phyloP scores from a whole-genome alignment of 1,139 yeast species.

The Yamadazyma siamensis region DNA sequence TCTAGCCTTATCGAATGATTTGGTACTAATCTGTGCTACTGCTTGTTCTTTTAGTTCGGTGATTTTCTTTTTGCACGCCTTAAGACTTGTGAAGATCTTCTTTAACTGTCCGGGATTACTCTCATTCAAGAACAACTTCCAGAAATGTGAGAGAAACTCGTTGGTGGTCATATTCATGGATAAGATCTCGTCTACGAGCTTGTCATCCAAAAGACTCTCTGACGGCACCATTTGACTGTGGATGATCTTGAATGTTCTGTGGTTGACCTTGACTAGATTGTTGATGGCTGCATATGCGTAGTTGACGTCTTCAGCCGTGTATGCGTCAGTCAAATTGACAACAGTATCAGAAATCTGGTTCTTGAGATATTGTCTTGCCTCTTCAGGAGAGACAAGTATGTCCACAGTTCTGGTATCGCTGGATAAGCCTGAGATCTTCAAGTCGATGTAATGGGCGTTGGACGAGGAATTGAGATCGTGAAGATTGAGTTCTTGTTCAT shows the following conservation, averaged over 20 bases:
- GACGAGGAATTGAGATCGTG: constrained; percentile 32
- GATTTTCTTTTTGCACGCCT: constrained; percentile 27
- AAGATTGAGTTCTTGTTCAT: constrained; percentile 21
- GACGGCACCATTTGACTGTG: constrained; percentile 3
- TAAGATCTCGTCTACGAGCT: constrained; percentile 31
- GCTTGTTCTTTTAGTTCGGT: constrained; percentile 18
- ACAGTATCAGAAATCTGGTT: constrained; percentile 16
- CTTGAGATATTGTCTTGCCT: constrained; percentile 25
- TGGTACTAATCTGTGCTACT: constrained; percentile 3
- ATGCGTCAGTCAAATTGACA: constrained; percentile 43
- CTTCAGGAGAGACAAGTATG: constrained; percentile 14
- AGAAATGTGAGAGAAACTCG: constrained; percentile 45
- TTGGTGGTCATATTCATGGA: constrained; percentile 38
- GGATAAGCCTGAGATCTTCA: constrained; percentile 30
- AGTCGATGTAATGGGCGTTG: constrained; percentile 61
- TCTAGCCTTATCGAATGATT: constrained; percentile 22
- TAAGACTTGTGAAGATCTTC: constrained; percentile 34
- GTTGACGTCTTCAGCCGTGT: constrained; percentile 32
- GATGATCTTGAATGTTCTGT: constrained; percentile 27
- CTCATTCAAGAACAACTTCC: constrained; percentile 38
- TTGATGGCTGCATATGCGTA: constrained; percentile 50
- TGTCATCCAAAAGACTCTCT: constrained; percentile 6
- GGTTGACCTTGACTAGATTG: constrained; percentile 52
- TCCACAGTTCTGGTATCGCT: constrained; percentile 3
- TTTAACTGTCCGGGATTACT: constrained; percentile 39